Evolutionary conservation across 2,329 filamentous ascomycete genomes (phyloP).

Genomic region (Penicillium sp.): DNA sequence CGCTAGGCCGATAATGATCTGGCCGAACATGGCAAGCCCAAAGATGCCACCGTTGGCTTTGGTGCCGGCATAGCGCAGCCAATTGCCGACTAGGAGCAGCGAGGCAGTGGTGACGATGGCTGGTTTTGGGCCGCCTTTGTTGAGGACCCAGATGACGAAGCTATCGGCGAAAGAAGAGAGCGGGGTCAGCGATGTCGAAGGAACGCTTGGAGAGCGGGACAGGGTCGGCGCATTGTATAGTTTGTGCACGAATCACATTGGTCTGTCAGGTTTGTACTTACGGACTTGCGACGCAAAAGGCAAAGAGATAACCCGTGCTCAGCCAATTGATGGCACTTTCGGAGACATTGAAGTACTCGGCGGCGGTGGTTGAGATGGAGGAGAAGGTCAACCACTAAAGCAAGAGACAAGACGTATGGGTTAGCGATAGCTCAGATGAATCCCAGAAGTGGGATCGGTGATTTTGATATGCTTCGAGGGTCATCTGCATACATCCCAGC

Average conservation of each 20-base stretch:
- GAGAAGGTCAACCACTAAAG: slow-evolving; percentile 87
- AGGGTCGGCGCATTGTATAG: not conserved
- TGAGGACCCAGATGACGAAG: slow-evolving; percentile 74
- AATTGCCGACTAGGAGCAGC: slow-evolving; percentile 80
- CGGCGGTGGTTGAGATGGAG: slow-evolving; percentile 73
- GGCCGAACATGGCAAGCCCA: slow-evolving; percentile 81
- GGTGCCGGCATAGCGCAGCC: slow-evolving; percentile 81
- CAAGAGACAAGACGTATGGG: not conserved
- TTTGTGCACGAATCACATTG: not conserved
- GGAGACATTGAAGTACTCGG: slow-evolving; percentile 72
- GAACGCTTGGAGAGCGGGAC: not conserved
- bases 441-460: not conserved
- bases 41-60: slow-evolving; percentile 63
- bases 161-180: slow-evolving; percentile 21
- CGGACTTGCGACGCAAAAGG: slow-evolving; percentile 75
- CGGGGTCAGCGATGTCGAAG: not conserved
- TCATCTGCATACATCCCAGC: slow-evolving; percentile 77
- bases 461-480: not conserved
- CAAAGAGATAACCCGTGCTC: slow-evolving; percentile 81
- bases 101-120: slow-evolving; percentile 73
- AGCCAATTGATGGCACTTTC: slow-evolving; percentile 89
- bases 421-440: not conserved
- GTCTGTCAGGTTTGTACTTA: slow-evolving; percentile 35
- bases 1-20: slow-evolving; percentile 83
- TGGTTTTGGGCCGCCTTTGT: slow-evolving; percentile 72